Conservation (phyloP, 2,329 filamentous ascomycete species). For the Fusarium caatingaense region DNA sequence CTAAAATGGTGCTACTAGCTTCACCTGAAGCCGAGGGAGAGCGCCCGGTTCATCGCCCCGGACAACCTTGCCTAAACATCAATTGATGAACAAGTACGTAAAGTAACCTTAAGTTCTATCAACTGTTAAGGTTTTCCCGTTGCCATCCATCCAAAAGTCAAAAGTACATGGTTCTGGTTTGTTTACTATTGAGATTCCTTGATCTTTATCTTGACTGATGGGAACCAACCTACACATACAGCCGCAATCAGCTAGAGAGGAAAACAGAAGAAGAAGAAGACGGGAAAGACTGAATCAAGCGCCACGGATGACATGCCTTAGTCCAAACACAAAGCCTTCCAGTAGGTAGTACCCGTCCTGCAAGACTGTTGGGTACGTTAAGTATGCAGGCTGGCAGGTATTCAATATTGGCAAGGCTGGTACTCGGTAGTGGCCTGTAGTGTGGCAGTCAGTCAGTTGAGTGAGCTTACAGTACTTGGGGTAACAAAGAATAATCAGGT, state of each 20-base stretch:
- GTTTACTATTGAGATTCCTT: background rate
- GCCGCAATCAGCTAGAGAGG: background rate
- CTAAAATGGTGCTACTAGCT: conserved; percentile 9
- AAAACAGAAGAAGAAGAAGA: background rate
- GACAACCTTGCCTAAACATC: conserved; percentile 16
- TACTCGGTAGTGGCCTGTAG: background rate
- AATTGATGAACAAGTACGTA: background rate
- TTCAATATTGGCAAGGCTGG: conserved; percentile 14
- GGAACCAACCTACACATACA: background rate
- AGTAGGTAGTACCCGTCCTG: background rate
- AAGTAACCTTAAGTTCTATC: background rate
- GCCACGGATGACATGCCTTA: background rate
- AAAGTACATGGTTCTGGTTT: background rate
- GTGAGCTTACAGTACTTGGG: background rate
- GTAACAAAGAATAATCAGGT: background rate
- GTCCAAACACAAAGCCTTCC: background rate
- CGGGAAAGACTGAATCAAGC: background rate
- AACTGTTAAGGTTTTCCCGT: conserved; percentile 7
- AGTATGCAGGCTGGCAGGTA: background rate
- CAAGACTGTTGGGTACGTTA: background rate
- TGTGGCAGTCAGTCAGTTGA: background rate
- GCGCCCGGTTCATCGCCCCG: conserved; percentile 17
- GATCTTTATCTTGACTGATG: background rate
- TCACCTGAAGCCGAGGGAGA: background rate
- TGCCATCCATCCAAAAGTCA: background rate